Percentiles rank a stretch among this genome's conserved stretches.
phyloP scores from a whole-genome alignment of 169 alveolate species.

The Cystoisospora suis region DNA sequence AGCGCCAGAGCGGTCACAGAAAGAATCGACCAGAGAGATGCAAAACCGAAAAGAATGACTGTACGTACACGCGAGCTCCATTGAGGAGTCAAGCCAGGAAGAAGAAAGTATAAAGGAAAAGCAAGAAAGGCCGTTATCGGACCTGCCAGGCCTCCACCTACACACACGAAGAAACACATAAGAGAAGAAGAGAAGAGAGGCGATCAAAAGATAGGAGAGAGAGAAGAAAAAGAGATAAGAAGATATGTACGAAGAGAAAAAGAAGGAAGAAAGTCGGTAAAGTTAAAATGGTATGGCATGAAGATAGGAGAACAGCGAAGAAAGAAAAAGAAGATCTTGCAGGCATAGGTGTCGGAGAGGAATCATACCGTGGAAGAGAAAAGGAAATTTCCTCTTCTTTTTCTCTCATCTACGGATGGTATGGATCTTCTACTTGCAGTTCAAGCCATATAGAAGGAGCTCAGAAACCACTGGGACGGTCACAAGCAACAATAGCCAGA shows the following conservation, averaged over 20 bases:
- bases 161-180: neutral
- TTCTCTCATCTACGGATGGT: too few relatives aligned
- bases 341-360: too few relatives aligned
- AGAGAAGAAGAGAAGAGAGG: neutral
- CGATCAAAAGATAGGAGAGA: neutral
- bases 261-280: neutral
- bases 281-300: too few relatives aligned
- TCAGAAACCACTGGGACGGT: too few relatives aligned
- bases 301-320: too few relatives aligned
- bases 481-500: too few relatives aligned
- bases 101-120: neutral
- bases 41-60: neutral
- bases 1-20: neutral
- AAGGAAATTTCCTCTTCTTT: too few relatives aligned
- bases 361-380: too few relatives aligned
- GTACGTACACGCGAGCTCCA: neutral
- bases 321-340: too few relatives aligned
- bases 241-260: neutral
- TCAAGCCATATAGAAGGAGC: too few relatives aligned
- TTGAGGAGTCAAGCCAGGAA: neutral
- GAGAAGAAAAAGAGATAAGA: neutral
- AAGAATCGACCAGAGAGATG: neutral
- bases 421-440: too few relatives aligned
- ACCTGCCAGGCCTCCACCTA: conserved; percentile 48
- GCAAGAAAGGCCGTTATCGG: conserved; percentile 16